Evolutionary conservation across 2,329 filamentous ascomycete species (phyloP), one percentile per base, ranked within the genome.

Genomic region (Pestalotiopsis sp.): DNA sequence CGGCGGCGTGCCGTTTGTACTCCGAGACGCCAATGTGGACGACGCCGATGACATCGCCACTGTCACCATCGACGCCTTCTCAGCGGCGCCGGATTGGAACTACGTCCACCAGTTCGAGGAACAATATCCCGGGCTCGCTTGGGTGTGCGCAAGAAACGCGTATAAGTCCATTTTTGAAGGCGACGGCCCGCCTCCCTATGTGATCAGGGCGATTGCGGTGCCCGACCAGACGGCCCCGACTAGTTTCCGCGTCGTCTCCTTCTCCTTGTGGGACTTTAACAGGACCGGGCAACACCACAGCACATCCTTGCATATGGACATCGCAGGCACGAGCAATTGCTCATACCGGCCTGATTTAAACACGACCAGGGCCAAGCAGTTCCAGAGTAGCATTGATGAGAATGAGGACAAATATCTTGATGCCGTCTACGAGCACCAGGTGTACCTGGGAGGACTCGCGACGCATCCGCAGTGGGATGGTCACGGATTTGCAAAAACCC

Each of bases 391-490:
- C 6, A 59, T 66, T 14, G 6, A 9, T 3, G 38, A 41, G 5
- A 20, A 31, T 3, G 31, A 45, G 23, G 17, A 66, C 12, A 66
- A 25, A n/a, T 60, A 66, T n/a, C n/a, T 66, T 9, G 65, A 66
- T 20, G 56, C 58, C 27, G 65, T 66, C 7, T 66, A 60, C n/a
- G 17, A 40, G 17, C 56, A 38, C 12, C 52, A 66, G 31, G 52
- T 66, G 0, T 66, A 66, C n/a, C 36, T 66, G 4, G 52, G 11
- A 9, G 23, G 27, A 9, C 52, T 66, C 7, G 65, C 65, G 56
- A 66, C 65, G 6, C 65, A 66, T 36, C 65, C 65, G 6, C 25
- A 66, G n/a, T 66, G 65, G 65, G 65, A 66, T 36, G 65, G 65
- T 9, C 58, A 49, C 45, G 65, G 65, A 11, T 66, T 66, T 45